Evolutionary conservation across 2,329 filamentous ascomycete genomes (phyloP).

Genomic region (Scorias spongiosa): DNA sequence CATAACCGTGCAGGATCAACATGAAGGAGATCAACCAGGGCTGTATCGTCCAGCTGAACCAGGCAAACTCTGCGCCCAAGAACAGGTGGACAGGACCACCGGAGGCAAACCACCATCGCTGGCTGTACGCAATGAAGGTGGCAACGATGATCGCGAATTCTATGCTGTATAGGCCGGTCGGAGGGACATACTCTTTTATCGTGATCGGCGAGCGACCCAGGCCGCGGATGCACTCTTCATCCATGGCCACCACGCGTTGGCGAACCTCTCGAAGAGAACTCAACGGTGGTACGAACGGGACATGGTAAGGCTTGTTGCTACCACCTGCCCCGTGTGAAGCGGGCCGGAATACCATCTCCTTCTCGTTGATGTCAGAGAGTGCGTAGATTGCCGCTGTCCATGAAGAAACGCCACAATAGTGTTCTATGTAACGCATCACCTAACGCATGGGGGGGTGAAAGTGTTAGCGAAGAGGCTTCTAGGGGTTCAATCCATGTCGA

Average conservation of each 20-base stretch:
- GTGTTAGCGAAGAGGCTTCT: background rate
- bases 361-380: constrained; percentile 51
- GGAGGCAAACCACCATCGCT: constrained; percentile 37
- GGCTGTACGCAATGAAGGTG: constrained; percentile 38
- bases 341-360: constrained; percentile 41
- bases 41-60: constrained; percentile 44
- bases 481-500: background rate
- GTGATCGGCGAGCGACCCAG: constrained; percentile 46
- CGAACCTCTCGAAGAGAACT: constrained; percentile 52
- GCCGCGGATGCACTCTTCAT: constrained; percentile 40
- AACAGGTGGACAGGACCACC: constrained; percentile 26
- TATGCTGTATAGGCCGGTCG: constrained; percentile 35
- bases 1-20: constrained; percentile 47
- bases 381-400: constrained; percentile 40
- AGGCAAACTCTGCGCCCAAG: constrained; percentile 41
- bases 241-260: constrained; percentile 58
- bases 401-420: constrained; percentile 47
- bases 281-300: constrained; percentile 59
- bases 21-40: constrained; percentile 44
- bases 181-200: constrained; percentile 37
- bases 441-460: constrained; percentile 7
- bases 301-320: constrained; percentile 32
- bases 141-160: constrained; percentile 41
- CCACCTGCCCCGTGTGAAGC: constrained; percentile 18
- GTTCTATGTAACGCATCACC: constrained; percentile 60